These are phyloP conservation scores for Austroboletus rostrupii DNA, from an alignment of 1,284 basidiomycete genomes.

Conservation along the genomic window DNA sequence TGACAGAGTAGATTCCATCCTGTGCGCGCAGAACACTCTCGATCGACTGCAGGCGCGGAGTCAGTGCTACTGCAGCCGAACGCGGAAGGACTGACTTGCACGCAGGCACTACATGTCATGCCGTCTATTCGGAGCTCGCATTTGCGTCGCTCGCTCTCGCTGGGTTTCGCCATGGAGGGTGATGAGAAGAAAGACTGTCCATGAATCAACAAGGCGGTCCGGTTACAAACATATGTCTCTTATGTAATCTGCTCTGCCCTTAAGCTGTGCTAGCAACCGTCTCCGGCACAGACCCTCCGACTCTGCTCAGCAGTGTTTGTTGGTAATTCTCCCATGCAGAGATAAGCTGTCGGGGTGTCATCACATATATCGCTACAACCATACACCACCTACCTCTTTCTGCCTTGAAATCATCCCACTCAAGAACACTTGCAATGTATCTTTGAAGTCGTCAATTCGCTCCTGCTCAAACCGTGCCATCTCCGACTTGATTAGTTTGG, in stretches of 20 bases:
- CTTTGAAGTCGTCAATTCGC: conserved; percentile 86
- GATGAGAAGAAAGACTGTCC: background rate
- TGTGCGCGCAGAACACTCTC: conserved; percentile 86
- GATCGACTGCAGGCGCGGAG: conserved; percentile 61
- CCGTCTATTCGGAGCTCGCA: conserved; percentile 81
- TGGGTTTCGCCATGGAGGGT: conserved; percentile 3
- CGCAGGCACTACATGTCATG: conserved; percentile 90
- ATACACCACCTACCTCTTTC: conserved; percentile 59
- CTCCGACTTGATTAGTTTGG: conserved; percentile 86
- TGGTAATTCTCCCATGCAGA: conserved; percentile 73
- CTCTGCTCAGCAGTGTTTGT: conserved; percentile 54
- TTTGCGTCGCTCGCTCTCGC: conserved; percentile 31
- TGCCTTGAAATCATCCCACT: conserved; percentile 81
- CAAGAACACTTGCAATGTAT: conserved; percentile 70
- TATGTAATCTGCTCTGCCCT: conserved; percentile 11
- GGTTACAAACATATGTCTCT: background rate
- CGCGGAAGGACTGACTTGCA: conserved; percentile 58
- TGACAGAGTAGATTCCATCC: conserved; percentile 81
- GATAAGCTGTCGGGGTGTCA: conserved; percentile 48
- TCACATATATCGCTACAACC: background rate
- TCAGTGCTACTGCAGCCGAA: background rate
- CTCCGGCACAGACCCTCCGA: conserved; percentile 6
- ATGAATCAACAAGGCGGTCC: background rate
- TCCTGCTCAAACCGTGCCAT: conserved; percentile 93
- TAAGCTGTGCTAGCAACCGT: background rate